Conservation (phyloP, 2,329 filamentous ascomycete species). For the Calonectria fujianensis region DNA sequence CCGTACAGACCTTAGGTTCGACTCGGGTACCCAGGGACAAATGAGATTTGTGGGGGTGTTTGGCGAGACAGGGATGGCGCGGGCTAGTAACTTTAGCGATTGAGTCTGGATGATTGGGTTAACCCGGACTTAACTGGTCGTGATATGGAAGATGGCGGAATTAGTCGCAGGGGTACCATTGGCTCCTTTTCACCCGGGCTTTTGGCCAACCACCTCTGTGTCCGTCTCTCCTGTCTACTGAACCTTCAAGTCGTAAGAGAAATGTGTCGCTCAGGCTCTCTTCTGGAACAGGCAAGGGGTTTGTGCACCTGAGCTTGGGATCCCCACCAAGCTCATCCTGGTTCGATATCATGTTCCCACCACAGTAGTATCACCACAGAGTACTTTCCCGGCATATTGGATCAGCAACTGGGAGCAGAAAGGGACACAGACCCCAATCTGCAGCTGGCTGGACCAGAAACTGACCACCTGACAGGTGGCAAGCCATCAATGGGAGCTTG, state of each 20-base stretch:
- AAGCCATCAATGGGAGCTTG: slow-evolving; percentile 46
- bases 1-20: not conserved
- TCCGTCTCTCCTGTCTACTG: not conserved
- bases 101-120: slow-evolving; percentile 29
- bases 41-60: slow-evolving; percentile 33
- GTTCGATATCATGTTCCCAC: not conserved
- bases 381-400: slow-evolving; percentile 15
- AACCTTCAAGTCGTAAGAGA: slow-evolving; percentile 2
- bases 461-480: slow-evolving; percentile 47
- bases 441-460: slow-evolving; percentile 43
- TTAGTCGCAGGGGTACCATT: slow-evolving; percentile 11
- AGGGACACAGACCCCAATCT: slow-evolving; percentile 35
- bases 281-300: slow-evolving; percentile 5
- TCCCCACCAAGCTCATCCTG: not conserved
- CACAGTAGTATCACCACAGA: not conserved
- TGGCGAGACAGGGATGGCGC: slow-evolving; percentile 15
- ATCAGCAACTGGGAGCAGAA: slow-evolving; percentile 31
- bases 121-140: slow-evolving; percentile 4
- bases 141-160: slow-evolving; percentile 20
- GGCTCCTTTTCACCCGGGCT: slow-evolving; percentile 7
- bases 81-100: slow-evolving; percentile 18
- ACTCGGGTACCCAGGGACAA: not conserved
- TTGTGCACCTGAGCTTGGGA: slow-evolving; percentile 10
- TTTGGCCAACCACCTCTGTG: slow-evolving; percentile 16
- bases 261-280: slow-evolving; percentile 10